Base-by-base conservation (phyloP, 1,284 basidiomycete species). In the Puccinia novopanici region DNA sequence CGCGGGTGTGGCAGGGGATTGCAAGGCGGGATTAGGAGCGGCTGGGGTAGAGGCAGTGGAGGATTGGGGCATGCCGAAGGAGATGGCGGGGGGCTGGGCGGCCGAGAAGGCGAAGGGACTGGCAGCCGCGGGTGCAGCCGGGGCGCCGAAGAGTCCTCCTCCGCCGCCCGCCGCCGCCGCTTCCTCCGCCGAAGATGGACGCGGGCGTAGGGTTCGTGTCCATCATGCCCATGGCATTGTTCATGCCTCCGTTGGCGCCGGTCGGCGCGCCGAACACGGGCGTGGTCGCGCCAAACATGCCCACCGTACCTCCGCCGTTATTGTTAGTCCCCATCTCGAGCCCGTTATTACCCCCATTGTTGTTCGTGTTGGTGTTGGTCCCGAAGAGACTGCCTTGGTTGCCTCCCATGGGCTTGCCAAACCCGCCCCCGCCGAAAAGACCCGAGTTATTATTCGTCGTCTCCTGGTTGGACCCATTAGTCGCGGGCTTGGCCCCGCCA, bases 241-340 rank as follows among this genome's bases (percentile, higher is more conserved):
- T 15, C 40, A 67, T 71, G 8, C n/a, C 40, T 12, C 37, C 37
- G 22, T 22, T 63, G 4, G 65, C 5, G 6, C 40, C 40, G 6
- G 10, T 3, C n/a, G 13, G 15, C 19, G 65, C n/a, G 6, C 40
- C 40, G n/a, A 24, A 24, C n/a, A 42, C 40, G 13, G 34, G 22
- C 63, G 12, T 73, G 17, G 15, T 27, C 19, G 54, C 72, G 13
- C 52, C 54, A 59, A 74, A 74, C 15, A 59, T 55, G 13, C 42
- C 42, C 6, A 17, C 27, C 45, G 17, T 48, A 6, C 17, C 42
- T 63, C 13, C 37, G 3, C 12, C 40, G 24, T 52, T 27, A 27
- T 30, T 52, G 50, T 8, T 45, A 50, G 37, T 42, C 19, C 42
- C 50, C 50, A 37, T 45, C 17, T 42, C 68, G 9, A 71, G 34